phyloP scores from a whole-genome alignment of 352 stramenopile genomes.

The Globisporangium rhizosaccharum region DNA sequence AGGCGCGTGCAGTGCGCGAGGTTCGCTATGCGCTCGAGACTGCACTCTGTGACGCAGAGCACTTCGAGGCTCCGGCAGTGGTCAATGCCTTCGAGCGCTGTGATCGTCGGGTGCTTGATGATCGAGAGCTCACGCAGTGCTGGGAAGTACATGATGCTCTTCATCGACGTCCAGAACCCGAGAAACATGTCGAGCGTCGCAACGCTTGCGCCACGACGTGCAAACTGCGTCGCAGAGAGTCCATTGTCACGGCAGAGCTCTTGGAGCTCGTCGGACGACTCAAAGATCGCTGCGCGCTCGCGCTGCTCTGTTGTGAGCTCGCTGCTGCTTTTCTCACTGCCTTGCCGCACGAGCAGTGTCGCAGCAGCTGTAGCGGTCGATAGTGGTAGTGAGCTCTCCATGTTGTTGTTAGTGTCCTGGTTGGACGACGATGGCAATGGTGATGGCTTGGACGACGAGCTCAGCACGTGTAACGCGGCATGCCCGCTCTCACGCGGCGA shows the following conservation, averaged over 20 bases:
- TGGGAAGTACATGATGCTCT: slow-evolving; percentile 56
- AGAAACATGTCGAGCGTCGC: slow-evolving; percentile 67
- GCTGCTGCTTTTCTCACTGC: background rate
- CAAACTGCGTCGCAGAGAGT: slow-evolving; percentile 49
- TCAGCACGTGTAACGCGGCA: no score
- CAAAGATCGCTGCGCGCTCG: slow-evolving; percentile 33
- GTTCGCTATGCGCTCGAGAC: slow-evolving; percentile 39
- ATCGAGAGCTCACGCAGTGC: slow-evolving; percentile 64
- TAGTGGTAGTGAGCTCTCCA: background rate
- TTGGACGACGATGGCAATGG: no score
- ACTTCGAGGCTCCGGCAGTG: slow-evolving; percentile 51
- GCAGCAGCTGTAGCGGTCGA: background rate
- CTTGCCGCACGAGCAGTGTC: background rate
- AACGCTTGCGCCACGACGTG: slow-evolving; percentile 29
- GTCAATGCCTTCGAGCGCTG: slow-evolving; percentile 42
- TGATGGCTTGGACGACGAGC: no score
- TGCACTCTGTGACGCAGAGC: slow-evolving; percentile 65
- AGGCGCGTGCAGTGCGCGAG: slow-evolving; percentile 41
- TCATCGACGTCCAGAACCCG: slow-evolving; percentile 72
- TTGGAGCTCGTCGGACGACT: slow-evolving; percentile 43
- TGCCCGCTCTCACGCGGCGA: no score
- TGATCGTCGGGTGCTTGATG: slow-evolving; percentile 66
- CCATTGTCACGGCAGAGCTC: slow-evolving; percentile 66
- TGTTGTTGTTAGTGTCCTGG: background rate
- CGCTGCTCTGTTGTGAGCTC: slow-evolving; percentile 23